Percentiles rank a stretch among this genome's conserved stretches.
Evolutionary conservation across 2,329 filamentous ascomycete genomes (phyloP).

Genomic region (Cyphellophora europaea): DNA sequence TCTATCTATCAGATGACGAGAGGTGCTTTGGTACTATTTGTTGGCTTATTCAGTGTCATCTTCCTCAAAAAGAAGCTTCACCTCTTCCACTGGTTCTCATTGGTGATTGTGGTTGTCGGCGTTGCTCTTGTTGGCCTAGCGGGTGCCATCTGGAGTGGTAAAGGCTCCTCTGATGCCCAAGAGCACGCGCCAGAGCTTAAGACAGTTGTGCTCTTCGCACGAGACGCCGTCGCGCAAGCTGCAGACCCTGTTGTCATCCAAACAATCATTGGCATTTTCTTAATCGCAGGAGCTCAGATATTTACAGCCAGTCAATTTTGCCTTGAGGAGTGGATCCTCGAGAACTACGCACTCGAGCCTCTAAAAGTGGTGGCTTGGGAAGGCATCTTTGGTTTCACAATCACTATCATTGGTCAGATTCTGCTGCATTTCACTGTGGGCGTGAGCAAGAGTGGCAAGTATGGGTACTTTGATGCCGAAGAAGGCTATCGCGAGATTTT

Average conservation of each 20-base stretch:
- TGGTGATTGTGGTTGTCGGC: constrained; percentile 77
- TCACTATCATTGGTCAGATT: constrained; percentile 71
- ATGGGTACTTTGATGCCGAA: constrained; percentile 82
- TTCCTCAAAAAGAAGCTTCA: constrained; percentile 74
- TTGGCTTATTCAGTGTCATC: constrained; percentile 86
- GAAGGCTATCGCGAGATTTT: constrained; percentile 80
- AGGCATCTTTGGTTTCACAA: constrained; percentile 76
- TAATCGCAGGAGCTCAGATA: constrained; percentile 91
- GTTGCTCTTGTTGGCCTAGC: constrained; percentile 86
- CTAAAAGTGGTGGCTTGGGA: constrained; percentile 94
- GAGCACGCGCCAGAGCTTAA: constrained; percentile 24
- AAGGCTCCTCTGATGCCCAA: constrained; percentile 22
- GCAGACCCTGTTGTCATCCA: constrained; percentile 49
- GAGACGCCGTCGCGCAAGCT: constrained; percentile 31
- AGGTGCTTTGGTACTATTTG: constrained; percentile 88
- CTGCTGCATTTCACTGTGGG: constrained; percentile 71
- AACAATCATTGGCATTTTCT: constrained; percentile 71
- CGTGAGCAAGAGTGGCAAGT: constrained; percentile 59
- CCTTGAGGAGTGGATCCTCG: constrained; percentile 85
- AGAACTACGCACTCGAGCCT: constrained; percentile 69
- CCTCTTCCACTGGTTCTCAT: constrained; percentile 85
- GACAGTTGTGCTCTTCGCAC: constrained; percentile 23
- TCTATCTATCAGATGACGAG: constrained; percentile 99
- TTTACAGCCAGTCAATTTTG: constrained; percentile 97
- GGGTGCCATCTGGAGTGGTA: constrained; percentile 65